Evolutionary conservation across 495 filamentous ascomycete genomes (phyloP), one percentile per base, ranked within the genome.

Genomic region (Penicillium canescens): DNA sequence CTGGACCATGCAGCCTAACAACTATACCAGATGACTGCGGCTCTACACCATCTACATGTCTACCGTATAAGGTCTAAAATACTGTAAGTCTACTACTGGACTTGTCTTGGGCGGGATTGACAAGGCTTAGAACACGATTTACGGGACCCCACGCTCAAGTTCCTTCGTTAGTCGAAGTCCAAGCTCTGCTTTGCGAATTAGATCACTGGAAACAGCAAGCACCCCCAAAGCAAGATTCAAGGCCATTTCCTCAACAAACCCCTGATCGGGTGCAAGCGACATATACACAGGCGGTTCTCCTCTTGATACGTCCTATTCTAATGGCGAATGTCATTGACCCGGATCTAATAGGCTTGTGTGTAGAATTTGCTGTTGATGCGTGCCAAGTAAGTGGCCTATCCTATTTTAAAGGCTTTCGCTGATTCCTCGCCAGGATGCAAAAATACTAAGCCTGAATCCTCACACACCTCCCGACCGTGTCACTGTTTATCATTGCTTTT

Each of bases 401-500:
- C 24, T 18, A 12, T 21, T 18, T 36, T 13, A 9, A 9, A 36
- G 21, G 23, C 33, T 13, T n/a, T 12, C 4, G 26, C 53, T 55
- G 26, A 55, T 7, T 11, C 1, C 37, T n/a, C 18, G 10, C 5
- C 10, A 56, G 54, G 50, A 47, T 14, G 54, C 54, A 13, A 56
- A 56, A 39, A n/a, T 38, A 0, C 16, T 56, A 26, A 56, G 54
- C 39, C 23, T 56, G 7, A 56, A 56, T 28, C 54, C 54, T 12
- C 40, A 43, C 2, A 50, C 54, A 10, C 38, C 49, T 14, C 54
- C 54, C 4, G 54, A 56, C 31, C 37, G 54, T 10, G 50, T 56
- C 20, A 56, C 46, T 24, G 54, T 56, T n/a, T 56, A 56, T 28
- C 54, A 56, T 43, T 56, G 54, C 34, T 56, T 56, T 26, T 56